phyloP scores from a whole-genome alignment of 1,284 basidiomycete species.

The Marasmius fiardii region DNA sequence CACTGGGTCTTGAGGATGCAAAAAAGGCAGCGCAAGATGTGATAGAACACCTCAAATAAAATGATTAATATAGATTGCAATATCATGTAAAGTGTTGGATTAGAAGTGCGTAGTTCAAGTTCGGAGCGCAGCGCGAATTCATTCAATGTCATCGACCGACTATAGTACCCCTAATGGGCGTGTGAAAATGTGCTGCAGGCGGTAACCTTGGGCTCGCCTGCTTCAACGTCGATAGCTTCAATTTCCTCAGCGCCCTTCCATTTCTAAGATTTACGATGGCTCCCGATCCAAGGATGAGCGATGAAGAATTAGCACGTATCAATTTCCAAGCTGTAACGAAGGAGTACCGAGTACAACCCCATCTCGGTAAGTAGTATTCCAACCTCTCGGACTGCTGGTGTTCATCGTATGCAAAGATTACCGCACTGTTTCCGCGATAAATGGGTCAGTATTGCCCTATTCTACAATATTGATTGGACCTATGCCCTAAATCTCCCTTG shows the following conservation, averaged over 20 bases:
- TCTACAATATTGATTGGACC: slow-evolving; percentile 12
- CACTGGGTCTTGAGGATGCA: slow-evolving; percentile 28
- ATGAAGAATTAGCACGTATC: slow-evolving; percentile 77
- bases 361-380: slow-evolving; percentile 67
- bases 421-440: slow-evolving; percentile 93
- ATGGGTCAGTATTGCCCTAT: slow-evolving; percentile 63
- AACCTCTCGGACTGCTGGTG: slow-evolving; percentile 1
- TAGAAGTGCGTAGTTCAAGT: too few species aligned
- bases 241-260: slow-evolving; percentile 6
- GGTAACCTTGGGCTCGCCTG: background rate
- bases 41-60: slow-evolving; percentile 18
- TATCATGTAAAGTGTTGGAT: too few species aligned
- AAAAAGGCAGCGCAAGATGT: slow-evolving; percentile 29
- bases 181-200: background rate
- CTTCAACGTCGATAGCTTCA: background rate
- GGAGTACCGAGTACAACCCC: slow-evolving; percentile 84
- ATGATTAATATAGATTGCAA: too few species aligned
- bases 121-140: too few species aligned
- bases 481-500: slow-evolving; percentile 18
- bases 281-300: slow-evolving; percentile 58
- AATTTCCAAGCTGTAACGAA: slow-evolving; percentile 86
- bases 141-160: too few species aligned
- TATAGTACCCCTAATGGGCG: background rate
- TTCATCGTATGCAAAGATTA: slow-evolving; percentile 63
- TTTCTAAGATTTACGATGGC: slow-evolving; percentile 33